phyloP scores from a whole-genome alignment of 495 filamentous ascomycete species.

The Mytilinidion resinicola region DNA sequence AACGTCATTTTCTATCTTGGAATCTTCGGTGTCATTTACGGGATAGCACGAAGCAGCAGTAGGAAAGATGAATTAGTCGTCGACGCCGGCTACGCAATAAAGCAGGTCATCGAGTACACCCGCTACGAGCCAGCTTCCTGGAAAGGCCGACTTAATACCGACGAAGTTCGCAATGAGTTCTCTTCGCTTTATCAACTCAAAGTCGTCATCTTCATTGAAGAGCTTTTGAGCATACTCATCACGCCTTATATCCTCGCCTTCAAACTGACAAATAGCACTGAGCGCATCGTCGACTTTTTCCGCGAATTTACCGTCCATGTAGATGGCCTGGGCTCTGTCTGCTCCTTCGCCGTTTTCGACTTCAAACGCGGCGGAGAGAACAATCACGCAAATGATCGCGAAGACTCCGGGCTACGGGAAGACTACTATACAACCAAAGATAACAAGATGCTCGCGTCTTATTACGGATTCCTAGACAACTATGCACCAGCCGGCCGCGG shows the following conservation, averaged over 20 bases:
- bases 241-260: slow-evolving; percentile 86
- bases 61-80: slow-evolving; percentile 86
- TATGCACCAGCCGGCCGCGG: slow-evolving; percentile 44
- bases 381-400: slow-evolving; percentile 37
- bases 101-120: slow-evolving; percentile 82
- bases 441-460: slow-evolving; percentile 93
- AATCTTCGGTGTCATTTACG: slow-evolving; percentile 60
- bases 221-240: slow-evolving; percentile 84
- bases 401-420: slow-evolving; percentile 61
- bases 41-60: slow-evolving; percentile 67
- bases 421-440: slow-evolving; percentile 94
- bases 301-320: slow-evolving; percentile 95
- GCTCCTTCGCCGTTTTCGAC: slow-evolving; percentile 95
- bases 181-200: slow-evolving; percentile 81
- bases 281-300: slow-evolving; percentile 95
- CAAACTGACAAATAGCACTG: slow-evolving; percentile 81
- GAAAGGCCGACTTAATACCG: slow-evolving; percentile 82
- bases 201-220: slow-evolving; percentile 83
- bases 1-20: slow-evolving; percentile 77
- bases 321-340: slow-evolving; percentile 91
- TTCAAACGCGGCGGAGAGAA: slow-evolving; percentile 77
- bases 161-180: slow-evolving; percentile 79
- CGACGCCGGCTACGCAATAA: slow-evolving; percentile 83
- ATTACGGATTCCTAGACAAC: slow-evolving; percentile 86
- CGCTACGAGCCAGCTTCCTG: slow-evolving; percentile 85